Evolutionary conservation across 805 yeast genomes (phyloP), one percentile per base, ranked within the genome.

Genomic region (Candida saitoana): DNA sequence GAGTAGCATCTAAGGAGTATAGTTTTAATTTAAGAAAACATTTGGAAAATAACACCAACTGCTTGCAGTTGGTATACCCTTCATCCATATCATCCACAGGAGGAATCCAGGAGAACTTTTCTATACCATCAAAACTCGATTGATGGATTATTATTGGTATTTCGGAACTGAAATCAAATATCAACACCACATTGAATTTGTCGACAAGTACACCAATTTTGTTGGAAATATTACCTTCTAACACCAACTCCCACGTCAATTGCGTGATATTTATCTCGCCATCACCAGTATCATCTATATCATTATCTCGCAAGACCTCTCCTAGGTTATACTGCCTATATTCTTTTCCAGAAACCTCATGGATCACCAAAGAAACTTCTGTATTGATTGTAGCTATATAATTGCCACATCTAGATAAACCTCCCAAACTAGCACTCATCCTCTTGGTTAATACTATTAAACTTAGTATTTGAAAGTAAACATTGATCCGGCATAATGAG

Each of bases 1-100:
- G 61, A 0, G 67, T 56, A 41, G 68, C 61, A 43, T 66, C 67
- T 3, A 69, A 44, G 1, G 74, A 68, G 44, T 65, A 69, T 8
- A 68, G 51, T 36, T 60, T 62, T 11, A 56, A 54, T 24, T 58
- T 57, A 8, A 69, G 50, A 17, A 49, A 39, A 18, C 49, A 41
- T 20, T 52, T 51, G 8, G 69, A 54, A 44, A 57, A 67, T 3
- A 68, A 48, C 3, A 60, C 56, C 17, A 69, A 33, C 44, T 69
- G 72, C 27, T 56, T 59, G 25, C 60, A 50, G 44, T 68, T 65
- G 12, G 38, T 19, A 47, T 67, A 66, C 12, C 64, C 65, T 1
- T 25, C 25, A 12, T 24, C 18, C 7, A 24, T 41, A 18, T 29
- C 45, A 2, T 32, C 42, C 1, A n/a, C 18, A 2, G 36, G 18